Conservation (phyloP, 192 early-diverging fungal genomes). For the Rhizophagus sp. region DNA sequence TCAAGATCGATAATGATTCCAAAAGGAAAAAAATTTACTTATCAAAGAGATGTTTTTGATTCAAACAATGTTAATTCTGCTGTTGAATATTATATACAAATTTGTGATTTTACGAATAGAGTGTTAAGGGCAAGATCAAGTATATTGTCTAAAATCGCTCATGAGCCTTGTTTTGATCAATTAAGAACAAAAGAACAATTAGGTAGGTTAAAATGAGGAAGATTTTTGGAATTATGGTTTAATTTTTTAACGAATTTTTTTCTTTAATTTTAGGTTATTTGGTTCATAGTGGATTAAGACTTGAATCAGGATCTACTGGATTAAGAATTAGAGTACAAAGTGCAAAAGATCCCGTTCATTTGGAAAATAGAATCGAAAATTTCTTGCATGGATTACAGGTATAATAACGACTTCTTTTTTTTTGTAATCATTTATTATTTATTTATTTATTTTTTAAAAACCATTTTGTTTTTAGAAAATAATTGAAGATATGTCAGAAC, state of each 20-base stretch:
- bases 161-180: conserved; percentile 92
- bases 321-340: conserved; percentile 86
- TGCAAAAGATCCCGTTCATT: conserved; percentile 76
- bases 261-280: conserved; percentile 56
- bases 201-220: conserved; percentile 43
- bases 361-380: conserved; percentile 76
- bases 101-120: conserved; percentile 70
- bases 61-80: conserved; percentile 85
- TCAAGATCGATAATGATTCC: conserved; percentile 60
- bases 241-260: conserved; percentile 4
- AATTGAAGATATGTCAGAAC: conserved; percentile 67
- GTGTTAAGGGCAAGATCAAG: conserved; percentile 66
- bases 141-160: conserved; percentile 78
- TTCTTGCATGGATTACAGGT: conserved; percentile 68
- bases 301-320: conserved; percentile 74
- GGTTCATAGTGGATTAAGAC: conserved; percentile 70
- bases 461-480: conserved; percentile 28
- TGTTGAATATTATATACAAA: conserved; percentile 81
- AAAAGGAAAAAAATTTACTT: conserved; percentile 48
- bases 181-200: conserved; percentile 90
- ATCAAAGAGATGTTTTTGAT: conserved; percentile 66
- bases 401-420: conserved; percentile 17
- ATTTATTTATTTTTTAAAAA: background rate
- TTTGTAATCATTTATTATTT: background rate
- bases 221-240: background rate